Conservation (phyloP, 2,329 filamentous ascomycete genomes). For the Colletotrichum tofieldiae region DNA sequence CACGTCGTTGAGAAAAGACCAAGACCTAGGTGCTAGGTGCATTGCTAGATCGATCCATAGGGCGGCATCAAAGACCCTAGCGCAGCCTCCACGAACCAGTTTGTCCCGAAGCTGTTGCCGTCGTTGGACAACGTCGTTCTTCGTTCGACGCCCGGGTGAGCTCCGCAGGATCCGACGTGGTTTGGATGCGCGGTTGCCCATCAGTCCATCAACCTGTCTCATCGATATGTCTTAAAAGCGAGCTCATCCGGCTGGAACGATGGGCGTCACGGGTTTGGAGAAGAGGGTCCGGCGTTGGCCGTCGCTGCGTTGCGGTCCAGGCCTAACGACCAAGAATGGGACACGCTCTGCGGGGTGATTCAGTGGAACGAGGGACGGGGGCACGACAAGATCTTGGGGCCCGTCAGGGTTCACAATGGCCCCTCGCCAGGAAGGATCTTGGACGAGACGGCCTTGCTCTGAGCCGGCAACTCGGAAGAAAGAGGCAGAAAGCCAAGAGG, state of each 20-base stretch:
- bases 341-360: neutral
- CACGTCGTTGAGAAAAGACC: neutral
- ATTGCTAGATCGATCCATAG: neutral
- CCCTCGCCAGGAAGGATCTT: neutral
- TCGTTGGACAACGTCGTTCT: neutral
- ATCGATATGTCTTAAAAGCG: neutral
- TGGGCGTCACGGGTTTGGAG: neutral
- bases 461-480: slow-evolving; percentile 17
- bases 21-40: neutral
- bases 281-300: neutral
- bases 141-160: neutral
- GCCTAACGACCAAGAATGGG: neutral
- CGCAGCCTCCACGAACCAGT: neutral
- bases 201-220: neutral
- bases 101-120: neutral
- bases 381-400: neutral
- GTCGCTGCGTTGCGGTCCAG: neutral
- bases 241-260: neutral
- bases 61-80: neutral
- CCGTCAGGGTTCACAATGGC: neutral
- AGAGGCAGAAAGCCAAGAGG: slow-evolving; percentile 4
- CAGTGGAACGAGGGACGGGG: neutral
- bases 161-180: neutral
- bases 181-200: neutral
- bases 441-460: neutral